A percentile compares a stretch with the other conserved stretches of the same genome.
These are phyloP conservation scores for Heritiera littoralis DNA, from an alignment of 345 rosid species.

Conservation along the genomic window DNA sequence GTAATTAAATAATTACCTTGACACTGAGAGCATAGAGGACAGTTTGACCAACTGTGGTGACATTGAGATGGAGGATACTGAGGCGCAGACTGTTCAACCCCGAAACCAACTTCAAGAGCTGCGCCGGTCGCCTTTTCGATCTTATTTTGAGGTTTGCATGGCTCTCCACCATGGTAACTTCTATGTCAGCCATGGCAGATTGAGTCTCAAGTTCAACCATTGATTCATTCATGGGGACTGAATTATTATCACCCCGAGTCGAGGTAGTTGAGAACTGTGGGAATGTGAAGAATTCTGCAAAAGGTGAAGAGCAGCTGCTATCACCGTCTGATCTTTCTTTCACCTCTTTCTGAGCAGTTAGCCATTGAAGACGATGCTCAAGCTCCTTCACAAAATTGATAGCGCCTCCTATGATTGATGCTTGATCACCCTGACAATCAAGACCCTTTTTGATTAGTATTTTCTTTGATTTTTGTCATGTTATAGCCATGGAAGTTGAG, in stretches of 20 bases:
- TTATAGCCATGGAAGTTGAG: not conserved
- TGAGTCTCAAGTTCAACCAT: slow-evolving; percentile 23
- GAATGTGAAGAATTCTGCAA: slow-evolving; percentile 64
- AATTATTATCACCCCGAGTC: slow-evolving; percentile 17
- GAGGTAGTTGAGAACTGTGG: slow-evolving; percentile 57
- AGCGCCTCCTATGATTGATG: slow-evolving; percentile 60
- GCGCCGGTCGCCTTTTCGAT: slow-evolving; percentile 62
- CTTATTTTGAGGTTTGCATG: slow-evolving; percentile 84
- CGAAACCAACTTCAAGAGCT: slow-evolving; percentile 66
- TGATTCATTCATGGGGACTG: slow-evolving; percentile 28
- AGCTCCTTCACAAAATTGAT: slow-evolving; percentile 54
- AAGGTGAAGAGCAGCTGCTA: slow-evolving; percentile 32
- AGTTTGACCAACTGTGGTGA: slow-evolving; percentile 58
- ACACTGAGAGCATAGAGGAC: slow-evolving; percentile 76
- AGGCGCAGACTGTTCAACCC: slow-evolving; percentile 66
- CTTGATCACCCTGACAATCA: slow-evolving; percentile 49
- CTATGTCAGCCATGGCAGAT: slow-evolving; percentile 57
- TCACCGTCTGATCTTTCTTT: slow-evolving; percentile 30
- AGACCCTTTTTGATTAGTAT: not conserved
- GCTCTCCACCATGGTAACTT: slow-evolving; percentile 81
- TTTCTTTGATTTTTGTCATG: not conserved
- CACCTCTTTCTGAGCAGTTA: slow-evolving; percentile 33
- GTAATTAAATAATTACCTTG: slow-evolving; percentile 47
- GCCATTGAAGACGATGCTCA: slow-evolving; percentile 49
- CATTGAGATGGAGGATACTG: slow-evolving; percentile 75